Evolutionary conservation across 345 rosid genomes (phyloP), one percentile per base, ranked within the genome.

Genomic region (Ricinus communis): DNA sequence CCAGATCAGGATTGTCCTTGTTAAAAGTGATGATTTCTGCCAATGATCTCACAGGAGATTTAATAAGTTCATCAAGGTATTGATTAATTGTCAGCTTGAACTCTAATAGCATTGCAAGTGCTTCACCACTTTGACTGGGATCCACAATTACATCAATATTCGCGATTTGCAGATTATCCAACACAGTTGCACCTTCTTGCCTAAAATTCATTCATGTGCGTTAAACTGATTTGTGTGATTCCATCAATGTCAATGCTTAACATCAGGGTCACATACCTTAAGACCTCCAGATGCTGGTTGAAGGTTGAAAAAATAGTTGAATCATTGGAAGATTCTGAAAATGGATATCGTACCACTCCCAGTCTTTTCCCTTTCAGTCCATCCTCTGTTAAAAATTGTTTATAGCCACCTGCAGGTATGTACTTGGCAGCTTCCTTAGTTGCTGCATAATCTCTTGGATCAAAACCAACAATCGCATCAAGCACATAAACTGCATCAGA

Each of bases 21-120:
- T 80, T 83, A 73, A 80, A 83, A 22, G 65, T 55, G 40, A 84
- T 72, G 8, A 84, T 54, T 13, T 79, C 80, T 9, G 83, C 74
- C 22, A 84, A 70, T 16, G 79, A 79, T 66, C 80, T 66, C 28
- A 84, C 83, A 0, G 84, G 82, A 59, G 85, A 82, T 5, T 55
- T 60, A 33, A 76, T 31, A 14, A 82, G 81, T 15, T 55, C 74
- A 11, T 76, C 31, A 6, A 80, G 80, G 79, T 80, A 80, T 0
- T 65, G 71, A 52, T 84, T 76, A 25, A 84, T 21, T 38, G 76
- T 27, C 16, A 70, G 16, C 73, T 82, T 82, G 80, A 84, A 78
- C 11, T 69, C 82, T 14, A 79, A 77, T 36, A 63, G 19, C 59
- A 72, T 47, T 14, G 71, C 57, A 2, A 43, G 8, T 36, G 10